Conservation (phyloP, 1,284 basidiomycete species). For the Vanrija pseudolonga region DNA sequence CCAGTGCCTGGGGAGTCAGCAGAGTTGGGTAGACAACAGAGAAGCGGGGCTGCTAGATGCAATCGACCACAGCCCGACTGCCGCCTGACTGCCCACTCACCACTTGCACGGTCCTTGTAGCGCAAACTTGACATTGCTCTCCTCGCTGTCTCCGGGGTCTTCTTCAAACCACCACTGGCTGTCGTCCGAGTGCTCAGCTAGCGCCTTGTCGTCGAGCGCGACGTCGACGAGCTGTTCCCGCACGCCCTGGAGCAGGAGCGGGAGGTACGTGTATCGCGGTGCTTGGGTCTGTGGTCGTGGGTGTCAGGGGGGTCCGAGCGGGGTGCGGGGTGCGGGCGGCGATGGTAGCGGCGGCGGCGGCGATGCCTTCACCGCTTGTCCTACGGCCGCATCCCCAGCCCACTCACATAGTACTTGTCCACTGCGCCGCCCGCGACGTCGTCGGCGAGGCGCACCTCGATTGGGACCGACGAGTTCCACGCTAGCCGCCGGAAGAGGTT, state of each 20-base stretch:
- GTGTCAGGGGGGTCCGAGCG: not conserved
- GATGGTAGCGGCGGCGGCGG: not conserved
- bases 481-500: constrained; percentile 44
- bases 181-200: constrained; percentile 55
- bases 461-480: constrained; percentile 44
- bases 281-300: constrained; percentile 58
- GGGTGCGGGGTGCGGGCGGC: not conserved
- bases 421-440: constrained; percentile 26
- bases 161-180: constrained; percentile 92
- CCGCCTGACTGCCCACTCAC: constrained; percentile 54
- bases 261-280: constrained; percentile 82
- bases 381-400: not conserved
- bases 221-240: constrained; percentile 80
- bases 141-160: constrained; percentile 50
- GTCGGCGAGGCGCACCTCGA: constrained; percentile 39
- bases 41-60: too few species aligned
- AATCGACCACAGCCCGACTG: too few species aligned
- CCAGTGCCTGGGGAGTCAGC: constrained; percentile 71
- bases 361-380: not conserved
- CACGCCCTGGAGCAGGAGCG: constrained; percentile 81
- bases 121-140: constrained; percentile 53
- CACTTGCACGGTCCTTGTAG: constrained; percentile 58
- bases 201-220: constrained; percentile 76
- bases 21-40: too few species aligned
- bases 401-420: constrained; percentile 46